These are phyloP conservation scores for Rheum nobile DNA, from an alignment of 148 eudicot species.

Conservation along the genomic window DNA sequence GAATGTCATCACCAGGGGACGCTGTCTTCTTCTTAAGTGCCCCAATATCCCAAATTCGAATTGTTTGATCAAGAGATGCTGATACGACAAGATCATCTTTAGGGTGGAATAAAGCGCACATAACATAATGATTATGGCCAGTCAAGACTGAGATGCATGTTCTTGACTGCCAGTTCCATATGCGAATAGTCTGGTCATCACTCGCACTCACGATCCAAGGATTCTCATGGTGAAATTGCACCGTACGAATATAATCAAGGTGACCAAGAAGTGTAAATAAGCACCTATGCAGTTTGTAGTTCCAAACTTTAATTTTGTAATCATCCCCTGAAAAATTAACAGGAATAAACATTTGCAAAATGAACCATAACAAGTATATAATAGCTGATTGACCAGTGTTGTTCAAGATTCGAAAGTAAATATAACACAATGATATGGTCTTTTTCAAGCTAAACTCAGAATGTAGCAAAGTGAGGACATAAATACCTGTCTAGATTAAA, in stretches of 20 bases:
- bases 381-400: not conserved
- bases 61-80: constrained; percentile 10
- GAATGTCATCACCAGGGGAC: constrained; percentile 9
- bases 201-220: constrained; percentile 71
- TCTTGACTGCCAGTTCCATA: constrained; percentile 16
- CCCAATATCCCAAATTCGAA: constrained; percentile 12
- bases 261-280: constrained; percentile 11
- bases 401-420: not conserved
- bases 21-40: not conserved
- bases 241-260: constrained; percentile 27
- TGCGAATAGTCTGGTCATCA: constrained; percentile 44
- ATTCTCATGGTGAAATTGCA: constrained; percentile 50
- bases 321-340: constrained; percentile 15
- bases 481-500: not conserved
- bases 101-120: constrained; percentile 10
- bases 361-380: not conserved
- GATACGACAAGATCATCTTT: constrained; percentile 11
- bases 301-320: constrained; percentile 26
- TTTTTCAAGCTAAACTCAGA: not conserved
- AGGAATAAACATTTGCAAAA: not conserved
- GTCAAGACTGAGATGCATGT: constrained; percentile 10
- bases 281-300: constrained; percentile 10
- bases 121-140: constrained; percentile 8
- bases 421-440: not conserved
- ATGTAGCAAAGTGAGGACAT: not conserved